phyloP scores from a whole-genome alignment of 164 flowering plant species.

The Berberis vulgaris region DNA sequence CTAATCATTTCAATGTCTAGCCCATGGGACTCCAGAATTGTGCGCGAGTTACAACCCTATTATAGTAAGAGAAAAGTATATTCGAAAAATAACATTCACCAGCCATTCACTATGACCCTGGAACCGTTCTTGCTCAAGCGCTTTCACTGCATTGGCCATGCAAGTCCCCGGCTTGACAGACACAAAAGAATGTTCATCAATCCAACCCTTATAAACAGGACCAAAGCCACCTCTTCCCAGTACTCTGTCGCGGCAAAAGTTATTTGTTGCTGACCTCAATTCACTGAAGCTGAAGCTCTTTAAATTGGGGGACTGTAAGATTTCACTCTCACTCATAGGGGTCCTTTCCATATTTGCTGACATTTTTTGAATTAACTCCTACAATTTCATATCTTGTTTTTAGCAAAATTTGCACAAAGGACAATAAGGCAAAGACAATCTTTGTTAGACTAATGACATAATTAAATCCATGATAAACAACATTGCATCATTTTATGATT shows the following conservation, averaged over 20 bases:
- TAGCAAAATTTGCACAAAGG: no score
- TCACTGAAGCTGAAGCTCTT: slow-evolving; percentile 7
- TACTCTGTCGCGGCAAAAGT: slow-evolving; percentile 15
- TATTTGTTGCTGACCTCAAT: slow-evolving; percentile 20
- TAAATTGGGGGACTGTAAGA: slow-evolving; percentile 47
- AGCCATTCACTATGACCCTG: slow-evolving; percentile 22
- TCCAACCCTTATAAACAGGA: slow-evolving; percentile 25
- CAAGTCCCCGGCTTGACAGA: slow-evolving; percentile 18
- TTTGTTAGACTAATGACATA: no score
- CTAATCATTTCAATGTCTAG: no score
- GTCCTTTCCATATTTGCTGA: slow-evolving; percentile 18
- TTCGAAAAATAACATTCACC: slow-evolving; percentile 6
- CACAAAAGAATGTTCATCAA: slow-evolving; percentile 11
- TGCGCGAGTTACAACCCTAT: no score
- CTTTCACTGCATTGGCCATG: slow-evolving; percentile 23
- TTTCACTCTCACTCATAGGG: slow-evolving; percentile 62
- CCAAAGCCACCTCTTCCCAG: slow-evolving; percentile 36
- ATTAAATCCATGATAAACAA: no score
- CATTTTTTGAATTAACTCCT: slow-evolving; percentile 30
- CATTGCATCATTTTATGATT: no score
- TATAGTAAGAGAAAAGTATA: no score
- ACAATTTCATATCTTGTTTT: not conserved
- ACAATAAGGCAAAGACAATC: no score
- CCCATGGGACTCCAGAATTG: no score
- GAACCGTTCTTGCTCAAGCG: slow-evolving; percentile 14